Evolutionary conservation across 2,329 filamentous ascomycete species (phyloP).

Genomic region (Tolypocladium capitatum): DNA sequence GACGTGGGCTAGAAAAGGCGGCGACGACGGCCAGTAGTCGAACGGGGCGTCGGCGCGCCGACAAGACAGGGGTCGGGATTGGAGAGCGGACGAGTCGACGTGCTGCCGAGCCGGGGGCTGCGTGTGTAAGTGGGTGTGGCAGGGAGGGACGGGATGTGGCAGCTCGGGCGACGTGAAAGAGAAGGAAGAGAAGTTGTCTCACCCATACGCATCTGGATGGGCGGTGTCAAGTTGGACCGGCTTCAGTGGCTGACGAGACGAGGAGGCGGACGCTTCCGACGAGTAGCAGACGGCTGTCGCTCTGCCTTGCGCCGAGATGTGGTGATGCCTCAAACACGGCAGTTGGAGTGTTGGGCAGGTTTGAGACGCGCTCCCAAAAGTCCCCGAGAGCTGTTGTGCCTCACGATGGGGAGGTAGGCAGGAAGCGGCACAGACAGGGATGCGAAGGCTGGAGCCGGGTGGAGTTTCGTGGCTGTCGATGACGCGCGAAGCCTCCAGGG

Average conservation of each 20-base stretch:
- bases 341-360: neutral
- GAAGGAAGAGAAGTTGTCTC: neutral
- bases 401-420: too few relatives aligned
- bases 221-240: neutral
- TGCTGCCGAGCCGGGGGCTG: neutral
- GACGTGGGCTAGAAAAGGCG: neutral
- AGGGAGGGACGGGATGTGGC: too few relatives aligned
- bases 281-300: neutral
- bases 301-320: too few relatives aligned
- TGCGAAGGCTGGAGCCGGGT: neutral
- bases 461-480: neutral
- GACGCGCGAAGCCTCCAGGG: neutral
- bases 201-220: neutral
- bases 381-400: too few relatives aligned
- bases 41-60: constrained; percentile 1
- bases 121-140: too few relatives aligned
- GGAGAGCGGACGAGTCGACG: neutral
- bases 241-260: neutral
- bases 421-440: too few relatives aligned
- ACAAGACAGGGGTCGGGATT: neutral
- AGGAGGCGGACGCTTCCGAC: neutral
- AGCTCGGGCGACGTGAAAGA: neutral
- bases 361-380: too few relatives aligned
- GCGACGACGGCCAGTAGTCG: neutral
- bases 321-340: neutral